phyloP scores from a whole-genome alignment of 495 filamentous ascomycete genomes.

The Trichoderma reesei region DNA sequence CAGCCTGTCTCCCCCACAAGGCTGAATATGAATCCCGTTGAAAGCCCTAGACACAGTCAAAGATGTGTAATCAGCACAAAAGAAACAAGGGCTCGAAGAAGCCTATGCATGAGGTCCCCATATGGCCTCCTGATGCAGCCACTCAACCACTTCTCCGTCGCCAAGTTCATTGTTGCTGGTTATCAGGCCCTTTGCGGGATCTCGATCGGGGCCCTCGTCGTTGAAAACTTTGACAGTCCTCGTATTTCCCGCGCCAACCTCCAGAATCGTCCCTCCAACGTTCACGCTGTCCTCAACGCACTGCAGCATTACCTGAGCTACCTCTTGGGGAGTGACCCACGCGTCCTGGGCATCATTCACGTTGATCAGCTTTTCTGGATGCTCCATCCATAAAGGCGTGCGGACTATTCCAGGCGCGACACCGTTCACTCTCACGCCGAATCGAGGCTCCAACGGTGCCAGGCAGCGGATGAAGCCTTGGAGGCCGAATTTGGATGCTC shows the following conservation, averaged over 20 bases:
- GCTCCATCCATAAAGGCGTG: constrained; percentile 56
- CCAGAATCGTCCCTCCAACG: constrained; percentile 41
- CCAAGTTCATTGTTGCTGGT: background rate
- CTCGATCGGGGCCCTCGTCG: background rate
- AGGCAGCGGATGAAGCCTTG: constrained; percentile 48
- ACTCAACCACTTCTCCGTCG: background rate
- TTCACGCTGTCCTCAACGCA: constrained; percentile 12
- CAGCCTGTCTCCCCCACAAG: background rate
- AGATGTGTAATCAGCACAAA: background rate
- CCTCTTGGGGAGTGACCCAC: constrained; percentile 11
- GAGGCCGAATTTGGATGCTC: constrained; percentile 52
- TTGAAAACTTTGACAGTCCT: constrained; percentile 17
- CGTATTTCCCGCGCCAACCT: constrained; percentile 46
- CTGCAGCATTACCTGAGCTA: constrained; percentile 15
- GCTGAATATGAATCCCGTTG: background rate
- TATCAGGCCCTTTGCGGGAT: background rate
- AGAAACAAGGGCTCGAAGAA: background rate
- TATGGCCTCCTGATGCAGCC: background rate
- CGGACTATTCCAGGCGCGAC: constrained; percentile 56
- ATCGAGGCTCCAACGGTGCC: constrained; percentile 34
- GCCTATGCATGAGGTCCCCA: background rate
- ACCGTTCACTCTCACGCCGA: constrained; percentile 52
- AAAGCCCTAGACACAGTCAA: background rate
- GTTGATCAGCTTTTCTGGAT: constrained; percentile 53
- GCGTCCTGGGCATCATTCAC: constrained; percentile 17